Percentiles rank a stretch among this genome's conserved stretches.
Evolutionary conservation across 345 rosid species (phyloP).

Genomic region (Moringa oleifera): DNA sequence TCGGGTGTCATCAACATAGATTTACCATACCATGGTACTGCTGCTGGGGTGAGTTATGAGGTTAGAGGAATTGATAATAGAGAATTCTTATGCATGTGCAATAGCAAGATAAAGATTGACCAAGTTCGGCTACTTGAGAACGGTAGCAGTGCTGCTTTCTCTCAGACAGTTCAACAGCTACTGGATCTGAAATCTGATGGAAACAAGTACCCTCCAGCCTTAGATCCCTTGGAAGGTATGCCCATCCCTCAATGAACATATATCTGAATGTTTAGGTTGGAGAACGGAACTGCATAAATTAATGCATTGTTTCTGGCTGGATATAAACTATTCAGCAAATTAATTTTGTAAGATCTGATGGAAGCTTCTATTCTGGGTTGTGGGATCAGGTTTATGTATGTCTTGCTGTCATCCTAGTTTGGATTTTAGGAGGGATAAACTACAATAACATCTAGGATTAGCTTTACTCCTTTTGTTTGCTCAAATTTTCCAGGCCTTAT

Average conservation of each 20-base stretch:
- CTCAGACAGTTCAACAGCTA: constrained; percentile 82
- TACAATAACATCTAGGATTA: neutral
- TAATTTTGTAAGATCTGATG: neutral
- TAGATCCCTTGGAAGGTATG: constrained; percentile 76
- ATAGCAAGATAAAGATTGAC: constrained; percentile 49
- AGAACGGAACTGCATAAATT: neutral
- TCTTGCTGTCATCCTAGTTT: neutral
- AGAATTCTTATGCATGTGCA: constrained; percentile 68
- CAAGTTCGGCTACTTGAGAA: constrained; percentile 68
- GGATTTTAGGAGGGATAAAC: neutral
- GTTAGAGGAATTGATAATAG: constrained; percentile 63
- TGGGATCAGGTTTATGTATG: neutral
- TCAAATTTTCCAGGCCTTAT: no score
- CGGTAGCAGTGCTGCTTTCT: constrained; percentile 56
- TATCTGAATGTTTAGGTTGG: constrained; percentile 2
- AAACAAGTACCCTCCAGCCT: constrained; percentile 64
- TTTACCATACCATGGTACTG: constrained; percentile 61
- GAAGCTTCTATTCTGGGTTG: neutral
- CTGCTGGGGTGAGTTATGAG: constrained; percentile 84
- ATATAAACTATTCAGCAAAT: neutral
- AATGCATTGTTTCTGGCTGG: neutral
- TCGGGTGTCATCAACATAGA: constrained; percentile 54
- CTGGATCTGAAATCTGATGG: constrained; percentile 53
- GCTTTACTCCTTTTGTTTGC: neutral
- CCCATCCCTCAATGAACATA: neutral